Conservation (phyloP, 257 asterid species). For the Lantana camara region DNA sequence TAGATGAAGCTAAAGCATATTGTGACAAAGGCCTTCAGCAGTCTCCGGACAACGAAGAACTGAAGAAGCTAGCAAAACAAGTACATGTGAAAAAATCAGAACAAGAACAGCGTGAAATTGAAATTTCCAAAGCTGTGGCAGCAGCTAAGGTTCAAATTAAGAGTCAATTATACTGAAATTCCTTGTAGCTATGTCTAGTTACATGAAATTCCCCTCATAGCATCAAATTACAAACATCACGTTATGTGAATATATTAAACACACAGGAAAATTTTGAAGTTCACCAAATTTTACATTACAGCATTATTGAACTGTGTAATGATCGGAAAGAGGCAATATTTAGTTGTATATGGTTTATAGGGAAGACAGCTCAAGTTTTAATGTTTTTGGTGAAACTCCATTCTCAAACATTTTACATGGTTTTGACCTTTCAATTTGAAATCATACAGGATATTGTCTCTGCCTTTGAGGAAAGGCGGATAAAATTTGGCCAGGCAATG, state of each 20-base stretch:
- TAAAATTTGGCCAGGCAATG: conserved; percentile 78
- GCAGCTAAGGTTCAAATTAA: conserved; percentile 60
- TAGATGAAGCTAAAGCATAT: conserved; percentile 73
- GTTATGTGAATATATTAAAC: too few species aligned
- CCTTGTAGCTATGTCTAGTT: too few species aligned
- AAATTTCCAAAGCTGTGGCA: conserved; percentile 62
- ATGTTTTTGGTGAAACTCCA: conserved; percentile 13
- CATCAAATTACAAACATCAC: too few species aligned
- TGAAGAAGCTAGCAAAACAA: conserved; percentile 69
- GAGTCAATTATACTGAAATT: too few species aligned
- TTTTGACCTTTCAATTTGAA: conserved; percentile 32
- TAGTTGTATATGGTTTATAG: too few species aligned
- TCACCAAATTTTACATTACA: too few species aligned
- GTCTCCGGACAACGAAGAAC: conserved; percentile 74
- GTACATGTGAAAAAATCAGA: conserved; percentile 50
- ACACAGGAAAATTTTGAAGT: too few species aligned
- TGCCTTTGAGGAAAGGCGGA: conserved; percentile 66
- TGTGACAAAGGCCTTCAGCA: conserved; percentile 71
- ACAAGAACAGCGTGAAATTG: conserved; percentile 49
- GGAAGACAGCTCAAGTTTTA: too few species aligned
- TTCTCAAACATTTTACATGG: neutral
- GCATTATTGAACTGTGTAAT: too few species aligned
- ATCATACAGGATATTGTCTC: conserved; percentile 60
- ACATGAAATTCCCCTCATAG: too few species aligned
- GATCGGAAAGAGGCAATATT: too few species aligned